A percentile compares a stretch with the other conserved stretches of the same genome.
phyloP scores from a whole-genome alignment of 2,329 filamentous ascomycete genomes.

The Epichloe glyceriae region DNA sequence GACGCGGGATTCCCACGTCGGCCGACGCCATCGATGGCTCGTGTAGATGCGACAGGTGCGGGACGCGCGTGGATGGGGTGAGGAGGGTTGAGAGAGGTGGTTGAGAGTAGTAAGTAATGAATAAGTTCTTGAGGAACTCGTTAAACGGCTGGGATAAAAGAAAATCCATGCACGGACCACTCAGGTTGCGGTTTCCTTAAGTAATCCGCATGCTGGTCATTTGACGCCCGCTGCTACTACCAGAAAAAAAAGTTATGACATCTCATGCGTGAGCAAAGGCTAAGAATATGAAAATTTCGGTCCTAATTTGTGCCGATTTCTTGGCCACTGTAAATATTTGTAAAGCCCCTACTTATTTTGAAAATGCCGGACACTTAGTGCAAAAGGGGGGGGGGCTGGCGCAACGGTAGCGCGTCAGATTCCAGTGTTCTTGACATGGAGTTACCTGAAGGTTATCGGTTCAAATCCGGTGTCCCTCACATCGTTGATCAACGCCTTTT shows the following conservation, averaged over 20 bases:
- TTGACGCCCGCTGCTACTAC: too few relatives aligned
- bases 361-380: rapidly evolving
- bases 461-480: constrained; percentile 9
- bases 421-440: background rate
- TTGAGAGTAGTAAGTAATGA: background rate
- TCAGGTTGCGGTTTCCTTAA: too few relatives aligned
- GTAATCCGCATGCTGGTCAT: too few relatives aligned
- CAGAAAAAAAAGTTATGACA: too few relatives aligned
- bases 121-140: too few relatives aligned
- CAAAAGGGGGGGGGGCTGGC: constrained; percentile 6
- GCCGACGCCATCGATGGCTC: constrained; percentile 30
- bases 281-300: too few relatives aligned
- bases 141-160: too few relatives aligned
- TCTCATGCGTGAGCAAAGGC: too few relatives aligned
- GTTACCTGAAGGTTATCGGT: constrained; percentile 6
- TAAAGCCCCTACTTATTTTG: too few relatives aligned
- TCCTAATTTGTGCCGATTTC: too few relatives aligned
- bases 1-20: constrained; percentile 27
- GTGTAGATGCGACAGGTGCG: background rate
- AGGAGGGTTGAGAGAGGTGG: background rate
- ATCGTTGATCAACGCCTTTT: rapidly evolving
- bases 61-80: background rate
- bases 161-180: too few relatives aligned
- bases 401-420: constrained; percentile 9
- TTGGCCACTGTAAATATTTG: too few relatives aligned